phyloP scores from a whole-genome alignment of 2,329 filamentous ascomycete genomes.

The Pseudogymnoascus destructans region DNA sequence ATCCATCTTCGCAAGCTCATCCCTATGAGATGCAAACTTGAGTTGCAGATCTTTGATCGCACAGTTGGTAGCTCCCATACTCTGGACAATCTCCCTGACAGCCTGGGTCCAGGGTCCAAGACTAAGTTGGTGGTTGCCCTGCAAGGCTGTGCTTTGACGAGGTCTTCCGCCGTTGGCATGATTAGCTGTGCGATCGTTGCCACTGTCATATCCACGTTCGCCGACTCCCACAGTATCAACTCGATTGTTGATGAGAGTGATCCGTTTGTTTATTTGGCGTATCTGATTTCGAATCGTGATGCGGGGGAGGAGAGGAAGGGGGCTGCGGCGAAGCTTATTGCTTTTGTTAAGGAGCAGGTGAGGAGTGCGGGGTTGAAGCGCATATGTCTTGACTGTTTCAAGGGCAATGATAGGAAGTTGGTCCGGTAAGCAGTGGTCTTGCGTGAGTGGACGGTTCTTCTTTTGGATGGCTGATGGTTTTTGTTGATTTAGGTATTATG shows the following conservation, averaged over 20 bases:
- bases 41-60: conserved; percentile 10
- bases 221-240: neutral
- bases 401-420: neutral
- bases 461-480: neutral
- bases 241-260: neutral
- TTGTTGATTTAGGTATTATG: neutral
- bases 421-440: neutral
- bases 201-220: conserved; percentile 8
- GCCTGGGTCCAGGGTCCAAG: conserved; percentile 13
- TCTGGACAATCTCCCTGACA: conserved; percentile 11
- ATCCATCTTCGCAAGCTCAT: conserved; percentile 11
- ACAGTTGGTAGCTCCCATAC: conserved; percentile 11
- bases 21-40: conserved; percentile 9
- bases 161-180: conserved; percentile 1
- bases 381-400: neutral
- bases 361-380: neutral
- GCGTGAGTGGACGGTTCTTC: neutral
- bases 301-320: neutral
- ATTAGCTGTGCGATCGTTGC: conserved; percentile 9
- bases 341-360: neutral
- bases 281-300: neutral
- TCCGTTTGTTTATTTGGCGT: neutral
- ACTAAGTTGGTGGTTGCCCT: conserved; percentile 5
- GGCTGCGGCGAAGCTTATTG: neutral
- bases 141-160: conserved; percentile 10